Conservation (phyloP, 768 basidiomycete genomes). For the Hygrocybe punicea region DNA sequence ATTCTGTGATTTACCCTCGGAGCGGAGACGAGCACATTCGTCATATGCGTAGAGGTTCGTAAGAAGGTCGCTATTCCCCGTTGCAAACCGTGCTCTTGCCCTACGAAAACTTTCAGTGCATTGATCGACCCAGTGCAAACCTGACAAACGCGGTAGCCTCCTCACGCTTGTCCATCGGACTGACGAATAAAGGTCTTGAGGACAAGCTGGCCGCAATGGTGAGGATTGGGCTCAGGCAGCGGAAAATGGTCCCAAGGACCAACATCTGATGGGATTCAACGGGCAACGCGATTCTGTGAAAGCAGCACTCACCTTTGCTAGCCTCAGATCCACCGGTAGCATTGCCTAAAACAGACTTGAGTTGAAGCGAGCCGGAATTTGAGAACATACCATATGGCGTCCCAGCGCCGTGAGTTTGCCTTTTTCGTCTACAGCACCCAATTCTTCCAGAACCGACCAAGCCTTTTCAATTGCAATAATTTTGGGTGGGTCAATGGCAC, state of each 20-base stretch:
- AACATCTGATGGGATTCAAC: slow-evolving; percentile 62
- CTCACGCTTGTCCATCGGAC: slow-evolving; percentile 78
- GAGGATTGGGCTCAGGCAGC: slow-evolving; percentile 75
- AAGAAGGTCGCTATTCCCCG: slow-evolving; percentile 76
- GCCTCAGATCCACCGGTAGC: slow-evolving; percentile 82
- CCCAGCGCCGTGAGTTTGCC: slow-evolving; percentile 78
- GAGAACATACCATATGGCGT: slow-evolving; percentile 58
- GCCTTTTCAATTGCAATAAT: slow-evolving; percentile 73
- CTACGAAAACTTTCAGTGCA: slow-evolving; percentile 36
- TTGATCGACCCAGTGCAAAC: not conserved
- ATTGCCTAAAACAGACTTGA: slow-evolving; percentile 49
- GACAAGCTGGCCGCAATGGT: slow-evolving; percentile 82
- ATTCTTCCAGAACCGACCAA: slow-evolving; percentile 64
- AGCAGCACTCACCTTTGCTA: slow-evolving; percentile 63
- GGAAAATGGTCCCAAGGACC: slow-evolving; percentile 77
- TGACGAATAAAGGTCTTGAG: slow-evolving; percentile 82
- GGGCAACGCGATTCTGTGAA: too few species aligned
- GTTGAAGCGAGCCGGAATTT: not conserved
- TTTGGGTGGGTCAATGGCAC: slow-evolving; percentile 83
- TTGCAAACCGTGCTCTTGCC: slow-evolving; percentile 66
- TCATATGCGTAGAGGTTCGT: slow-evolving; percentile 79
- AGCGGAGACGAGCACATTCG: slow-evolving; percentile 50
- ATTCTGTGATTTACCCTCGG: slow-evolving; percentile 46
- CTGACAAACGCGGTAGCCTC: slow-evolving; percentile 62
- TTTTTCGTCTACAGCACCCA: slow-evolving; percentile 69